Percentiles rank a stretch among this genome's conserved stretches.
Evolutionary conservation across 1,284 basidiomycete genomes (phyloP).

Genomic region (Ceratobasidium sp.): DNA sequence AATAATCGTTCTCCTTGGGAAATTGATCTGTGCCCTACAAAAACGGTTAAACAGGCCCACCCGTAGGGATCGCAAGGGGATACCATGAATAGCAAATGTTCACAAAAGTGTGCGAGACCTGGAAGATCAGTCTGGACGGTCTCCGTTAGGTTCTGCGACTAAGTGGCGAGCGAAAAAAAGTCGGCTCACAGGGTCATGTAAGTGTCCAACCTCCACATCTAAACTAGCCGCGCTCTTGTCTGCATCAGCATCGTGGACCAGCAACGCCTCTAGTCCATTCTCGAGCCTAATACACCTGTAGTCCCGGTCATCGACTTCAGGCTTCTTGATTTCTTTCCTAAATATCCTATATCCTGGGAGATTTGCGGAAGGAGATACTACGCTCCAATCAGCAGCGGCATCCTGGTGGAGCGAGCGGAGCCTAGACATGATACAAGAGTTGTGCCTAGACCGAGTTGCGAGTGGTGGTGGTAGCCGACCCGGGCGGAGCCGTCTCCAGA

Average conservation of each 20-base stretch:
- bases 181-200: constrained; percentile 84
- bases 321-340: constrained; percentile 73
- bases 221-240: constrained; percentile 96
- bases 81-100: constrained; percentile 96
- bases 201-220: constrained; percentile 94
- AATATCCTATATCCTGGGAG: constrained; percentile 57
- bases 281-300: constrained; percentile 84
- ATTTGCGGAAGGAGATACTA: constrained; percentile 21
- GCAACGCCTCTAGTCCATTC: constrained; percentile 86
- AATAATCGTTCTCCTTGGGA: constrained; percentile 92
- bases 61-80: constrained; percentile 46
- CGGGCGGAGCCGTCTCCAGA: constrained; percentile 34
- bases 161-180: constrained; percentile 15
- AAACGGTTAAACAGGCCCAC: constrained; percentile 33
- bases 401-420: constrained; percentile 26
- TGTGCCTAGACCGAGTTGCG: constrained; percentile 3
- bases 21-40: constrained; percentile 77
- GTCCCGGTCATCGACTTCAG: constrained; percentile 75
- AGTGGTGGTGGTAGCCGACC: constrained; percentile 23
- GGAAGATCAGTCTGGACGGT: constrained; percentile 75
- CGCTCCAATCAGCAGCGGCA: constrained; percentile 21
- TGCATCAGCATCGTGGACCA: constrained; percentile 85
- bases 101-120: constrained; percentile 90
- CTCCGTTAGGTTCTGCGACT: constrained; percentile 13
- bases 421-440: neutral